Evolutionary conservation across 805 yeast genomes (phyloP).

Genomic region (Yarrowia divulgata): DNA sequence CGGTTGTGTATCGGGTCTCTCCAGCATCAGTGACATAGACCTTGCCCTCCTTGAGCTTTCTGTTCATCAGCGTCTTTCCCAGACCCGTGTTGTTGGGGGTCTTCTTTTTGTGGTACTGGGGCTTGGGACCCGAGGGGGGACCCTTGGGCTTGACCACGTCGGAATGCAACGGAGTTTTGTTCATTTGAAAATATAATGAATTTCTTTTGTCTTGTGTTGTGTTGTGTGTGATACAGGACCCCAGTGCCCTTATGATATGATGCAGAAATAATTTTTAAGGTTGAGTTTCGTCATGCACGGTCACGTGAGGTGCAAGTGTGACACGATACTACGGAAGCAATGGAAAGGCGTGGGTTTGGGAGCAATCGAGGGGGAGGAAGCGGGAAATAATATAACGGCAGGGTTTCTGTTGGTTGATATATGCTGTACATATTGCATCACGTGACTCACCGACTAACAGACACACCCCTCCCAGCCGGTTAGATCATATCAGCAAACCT

Average conservation of each 20-base stretch:
- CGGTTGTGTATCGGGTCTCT: constrained; percentile 85
- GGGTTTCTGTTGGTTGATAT: too few species aligned
- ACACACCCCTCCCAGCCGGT: not conserved
- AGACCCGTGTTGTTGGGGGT: constrained; percentile 73
- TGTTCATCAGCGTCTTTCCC: constrained; percentile 81
- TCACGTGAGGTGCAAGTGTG: constrained; percentile 30
- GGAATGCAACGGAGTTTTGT: constrained; percentile 31
- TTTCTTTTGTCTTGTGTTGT: not conserved
- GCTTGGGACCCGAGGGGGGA: constrained; percentile 90
- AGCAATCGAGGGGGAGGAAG: not conserved
- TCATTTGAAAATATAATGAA: not conserved
- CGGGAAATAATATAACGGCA: too few species aligned
- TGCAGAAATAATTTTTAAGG: constrained; percentile 34
- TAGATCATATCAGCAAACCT: constrained; percentile 3
- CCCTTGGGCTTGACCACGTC: constrained; percentile 41
- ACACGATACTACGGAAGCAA: not conserved
- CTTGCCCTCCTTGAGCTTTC: constrained; percentile 55
- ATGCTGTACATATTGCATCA: too few species aligned
- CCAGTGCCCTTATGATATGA: not conserved
- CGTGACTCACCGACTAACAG: not conserved
- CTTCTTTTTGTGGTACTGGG: constrained; percentile 71
- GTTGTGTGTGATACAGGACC: too few species aligned
- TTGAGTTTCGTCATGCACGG: not conserved
- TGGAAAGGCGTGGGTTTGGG: not conserved
- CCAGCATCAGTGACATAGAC: constrained; percentile 67